A percentile compares a stretch with the other conserved stretches of the same genome.
Evolutionary conservation across 73 alveolate genomes (phyloP).

Genomic region (Stentor roeselii): DNA sequence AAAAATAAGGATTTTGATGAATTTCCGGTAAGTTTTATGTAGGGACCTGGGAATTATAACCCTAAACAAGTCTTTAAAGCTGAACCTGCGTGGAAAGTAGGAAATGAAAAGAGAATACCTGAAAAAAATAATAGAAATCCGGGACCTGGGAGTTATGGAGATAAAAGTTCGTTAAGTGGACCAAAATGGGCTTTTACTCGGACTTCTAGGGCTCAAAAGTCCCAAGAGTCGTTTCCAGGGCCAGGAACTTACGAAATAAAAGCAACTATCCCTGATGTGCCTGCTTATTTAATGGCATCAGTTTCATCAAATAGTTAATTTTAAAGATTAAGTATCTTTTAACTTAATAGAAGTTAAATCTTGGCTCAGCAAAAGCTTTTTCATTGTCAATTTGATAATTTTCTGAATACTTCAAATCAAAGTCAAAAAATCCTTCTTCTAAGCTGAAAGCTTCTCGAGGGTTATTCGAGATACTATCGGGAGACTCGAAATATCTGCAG

Average conservation of each 20-base stretch:
- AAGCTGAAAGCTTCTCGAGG: too few species aligned
- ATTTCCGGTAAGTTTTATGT: background rate
- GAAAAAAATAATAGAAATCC: background rate
- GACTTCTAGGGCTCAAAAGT: background rate
- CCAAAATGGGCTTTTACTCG: background rate
- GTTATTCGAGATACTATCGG: too few species aligned
- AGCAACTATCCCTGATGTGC: background rate
- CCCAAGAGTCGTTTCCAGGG: background rate
- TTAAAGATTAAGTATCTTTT: too few species aligned
- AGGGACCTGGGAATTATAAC: slow-evolving; percentile 26
- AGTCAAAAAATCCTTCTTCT: too few species aligned
- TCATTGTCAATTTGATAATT: too few species aligned
- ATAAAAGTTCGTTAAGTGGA: background rate
- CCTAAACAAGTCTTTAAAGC: background rate
- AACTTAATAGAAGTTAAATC: too few species aligned
- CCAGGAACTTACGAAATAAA: background rate
- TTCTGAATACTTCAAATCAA: too few species aligned
- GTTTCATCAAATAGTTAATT: too few species aligned
- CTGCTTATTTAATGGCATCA: background rate
- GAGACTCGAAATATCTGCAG: too few species aligned
- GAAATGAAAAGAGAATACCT: background rate
- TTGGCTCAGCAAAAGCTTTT: too few species aligned
- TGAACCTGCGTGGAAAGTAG: slow-evolving; percentile 19
- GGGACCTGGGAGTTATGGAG: background rate
- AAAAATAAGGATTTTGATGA: background rate